Evolutionary conservation across 2,329 filamentous ascomycete genomes (phyloP).

Genomic region (Bretziella fagacearum): DNA sequence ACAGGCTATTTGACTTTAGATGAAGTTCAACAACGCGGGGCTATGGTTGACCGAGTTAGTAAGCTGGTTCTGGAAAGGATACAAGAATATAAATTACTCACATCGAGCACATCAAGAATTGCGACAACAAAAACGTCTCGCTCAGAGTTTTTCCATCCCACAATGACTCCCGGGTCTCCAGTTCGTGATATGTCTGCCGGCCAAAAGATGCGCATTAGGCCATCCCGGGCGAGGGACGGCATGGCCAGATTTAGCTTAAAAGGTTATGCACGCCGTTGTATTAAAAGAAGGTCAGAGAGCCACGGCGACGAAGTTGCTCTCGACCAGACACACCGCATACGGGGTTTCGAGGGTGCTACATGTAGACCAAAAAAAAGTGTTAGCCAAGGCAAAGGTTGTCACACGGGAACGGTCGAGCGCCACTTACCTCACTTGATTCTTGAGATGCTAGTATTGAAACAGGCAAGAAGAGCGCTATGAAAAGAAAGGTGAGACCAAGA

Average conservation of each 20-base stretch:
- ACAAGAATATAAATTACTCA: constrained; percentile 27
- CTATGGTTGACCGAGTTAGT: constrained; percentile 26
- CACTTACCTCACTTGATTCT: constrained; percentile 61
- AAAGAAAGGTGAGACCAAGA: constrained; percentile 60
- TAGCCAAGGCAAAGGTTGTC: neutral
- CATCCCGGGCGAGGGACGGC: constrained; percentile 61
- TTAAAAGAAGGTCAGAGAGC: constrained; percentile 56
- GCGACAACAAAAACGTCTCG: constrained; percentile 81
- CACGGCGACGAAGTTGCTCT: constrained; percentile 83
- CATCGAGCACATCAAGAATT: constrained; percentile 79
- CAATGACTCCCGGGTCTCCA: constrained; percentile 63
- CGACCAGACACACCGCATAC: constrained; percentile 77
- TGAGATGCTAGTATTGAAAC: constrained; percentile 65
- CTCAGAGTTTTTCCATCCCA: constrained; percentile 90
- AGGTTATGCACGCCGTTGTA: constrained; percentile 8
- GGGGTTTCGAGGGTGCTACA: constrained; percentile 63
- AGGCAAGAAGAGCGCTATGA: constrained; percentile 69
- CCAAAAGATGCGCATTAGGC: constrained; percentile 97
- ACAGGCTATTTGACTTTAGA: constrained; percentile 64
- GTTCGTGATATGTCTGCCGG: constrained; percentile 66
- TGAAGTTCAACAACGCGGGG: constrained; percentile 72
- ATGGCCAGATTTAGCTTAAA: constrained; percentile 20
- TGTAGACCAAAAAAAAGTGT: constrained; percentile 4
- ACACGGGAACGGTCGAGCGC: constrained; percentile 2
- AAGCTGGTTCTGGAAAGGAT: neutral